Conservation (phyloP, 1,139 yeast genomes). For the Hyphopichia buzzinii region DNA sequence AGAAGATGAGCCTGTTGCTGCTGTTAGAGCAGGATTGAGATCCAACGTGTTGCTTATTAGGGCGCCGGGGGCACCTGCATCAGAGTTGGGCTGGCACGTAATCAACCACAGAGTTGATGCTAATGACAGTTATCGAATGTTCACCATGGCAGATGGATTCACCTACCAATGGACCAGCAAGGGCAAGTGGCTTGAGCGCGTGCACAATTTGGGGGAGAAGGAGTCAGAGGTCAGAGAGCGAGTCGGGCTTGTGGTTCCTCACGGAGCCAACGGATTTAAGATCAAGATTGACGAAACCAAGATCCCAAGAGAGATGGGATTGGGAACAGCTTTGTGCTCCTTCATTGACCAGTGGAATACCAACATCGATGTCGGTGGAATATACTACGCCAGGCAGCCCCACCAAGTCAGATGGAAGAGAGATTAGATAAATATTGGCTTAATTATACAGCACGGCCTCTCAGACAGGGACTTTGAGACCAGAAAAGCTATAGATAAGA, state of each 20-base stretch:
- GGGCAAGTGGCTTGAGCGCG: conserved; percentile 57
- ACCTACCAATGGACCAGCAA: conserved; percentile 65
- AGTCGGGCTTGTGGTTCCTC: conserved; percentile 50
- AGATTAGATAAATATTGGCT: too few relatives aligned
- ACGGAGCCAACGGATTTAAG: conserved; percentile 52
- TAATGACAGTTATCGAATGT: conserved; percentile 56
- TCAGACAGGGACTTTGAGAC: too few relatives aligned
- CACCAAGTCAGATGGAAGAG: conserved; percentile 58
- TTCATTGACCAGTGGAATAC: conserved; percentile 70
- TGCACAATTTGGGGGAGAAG: conserved; percentile 55
- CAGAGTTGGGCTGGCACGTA: conserved; percentile 65
- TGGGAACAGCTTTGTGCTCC: conserved; percentile 58
- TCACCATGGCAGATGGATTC: conserved; percentile 55
- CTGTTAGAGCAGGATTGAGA: conserved; percentile 57
- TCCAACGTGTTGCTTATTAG: conserved; percentile 54
- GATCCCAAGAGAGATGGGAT: conserved; percentile 54
- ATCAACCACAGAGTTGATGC: conserved; percentile 62
- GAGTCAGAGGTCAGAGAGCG: conserved; percentile 63
- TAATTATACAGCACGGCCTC: too few relatives aligned
- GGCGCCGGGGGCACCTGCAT: conserved; percentile 44
- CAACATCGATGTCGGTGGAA: conserved; percentile 56
- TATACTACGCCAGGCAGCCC: conserved; percentile 53
- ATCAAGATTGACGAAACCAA: conserved; percentile 52
- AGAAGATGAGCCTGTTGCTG: conserved; percentile 56
- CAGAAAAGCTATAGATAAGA: too few relatives aligned